Evolutionary conservation across 257 asterid species (phyloP).

Genomic region (Solanum infundibuliforme): DNA sequence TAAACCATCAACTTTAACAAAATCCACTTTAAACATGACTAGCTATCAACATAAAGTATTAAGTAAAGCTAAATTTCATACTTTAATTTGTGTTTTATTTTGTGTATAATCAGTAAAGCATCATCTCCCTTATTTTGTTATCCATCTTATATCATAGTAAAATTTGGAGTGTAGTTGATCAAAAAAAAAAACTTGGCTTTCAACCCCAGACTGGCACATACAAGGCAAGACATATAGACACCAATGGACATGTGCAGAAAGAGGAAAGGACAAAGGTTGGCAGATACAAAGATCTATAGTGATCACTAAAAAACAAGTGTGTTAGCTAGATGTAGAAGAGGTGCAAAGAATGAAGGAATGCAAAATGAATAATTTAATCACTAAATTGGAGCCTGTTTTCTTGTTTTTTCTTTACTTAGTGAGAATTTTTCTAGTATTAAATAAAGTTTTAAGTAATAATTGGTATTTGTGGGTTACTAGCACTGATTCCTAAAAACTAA

Average conservation of each 20-base stretch:
- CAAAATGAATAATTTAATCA: not conserved
- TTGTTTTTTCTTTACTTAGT: not conserved
- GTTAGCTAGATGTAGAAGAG: not conserved
- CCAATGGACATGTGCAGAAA: not conserved
- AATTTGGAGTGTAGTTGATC: not conserved
- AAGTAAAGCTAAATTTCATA: not conserved
- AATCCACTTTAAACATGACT: not conserved
- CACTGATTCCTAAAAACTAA: not conserved
- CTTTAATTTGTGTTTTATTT: not conserved
- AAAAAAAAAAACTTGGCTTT: not conserved
- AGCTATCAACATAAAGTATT: not conserved
- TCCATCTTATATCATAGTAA: not conserved
- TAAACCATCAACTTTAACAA: not conserved
- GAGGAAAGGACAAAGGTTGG: not conserved
- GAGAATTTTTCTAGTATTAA: not conserved
- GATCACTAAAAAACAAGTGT: not conserved
- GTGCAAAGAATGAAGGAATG: not conserved
- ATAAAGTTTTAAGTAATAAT: not conserved
- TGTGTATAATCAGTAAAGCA: not conserved
- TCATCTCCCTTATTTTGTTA: not conserved
- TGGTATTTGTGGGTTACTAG: not conserved
- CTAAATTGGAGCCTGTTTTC: not conserved
- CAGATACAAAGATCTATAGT: not conserved
- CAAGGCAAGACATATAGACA: not conserved
- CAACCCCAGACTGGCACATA: not conserved